Percentiles rank a stretch among this genome's conserved stretches.
These are phyloP conservation scores for Cordyceps javanica DNA, from an alignment of 2,329 filamentous ascomycete species.

Conservation along the genomic window DNA sequence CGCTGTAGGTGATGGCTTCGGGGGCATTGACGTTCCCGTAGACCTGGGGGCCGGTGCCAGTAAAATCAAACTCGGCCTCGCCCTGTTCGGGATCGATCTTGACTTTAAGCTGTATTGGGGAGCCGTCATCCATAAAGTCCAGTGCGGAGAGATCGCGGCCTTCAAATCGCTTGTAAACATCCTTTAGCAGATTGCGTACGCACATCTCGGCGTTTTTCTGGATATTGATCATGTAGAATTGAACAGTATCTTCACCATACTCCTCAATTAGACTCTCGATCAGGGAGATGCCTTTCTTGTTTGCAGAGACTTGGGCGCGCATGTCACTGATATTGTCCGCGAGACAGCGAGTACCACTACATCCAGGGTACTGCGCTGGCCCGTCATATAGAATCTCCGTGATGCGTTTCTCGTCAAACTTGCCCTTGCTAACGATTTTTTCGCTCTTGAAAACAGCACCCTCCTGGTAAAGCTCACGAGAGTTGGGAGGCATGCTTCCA, in stretches of 20 bases:
- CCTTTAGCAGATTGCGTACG: slow-evolving; percentile 66
- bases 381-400: slow-evolving; percentile 66
- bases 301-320: slow-evolving; percentile 77
- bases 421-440: slow-evolving; percentile 67
- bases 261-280: slow-evolving; percentile 70
- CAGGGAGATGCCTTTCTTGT: slow-evolving; percentile 79
- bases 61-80: slow-evolving; percentile 75
- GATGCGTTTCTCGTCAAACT: slow-evolving; percentile 73
- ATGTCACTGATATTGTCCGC: slow-evolving; percentile 78
- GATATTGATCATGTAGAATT: slow-evolving; percentile 79
- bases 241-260: slow-evolving; percentile 70
- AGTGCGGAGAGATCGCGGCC: slow-evolving; percentile 64
- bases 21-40: slow-evolving; percentile 79
- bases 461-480: slow-evolving; percentile 56
- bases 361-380: slow-evolving; percentile 67
- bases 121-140: slow-evolving; percentile 82
- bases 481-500: slow-evolving; percentile 74
- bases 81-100: slow-evolving; percentile 69
- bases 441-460: slow-evolving; percentile 58
- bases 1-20: slow-evolving; percentile 73
- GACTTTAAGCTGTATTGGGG: slow-evolving; percentile 66
- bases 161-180: slow-evolving; percentile 62
- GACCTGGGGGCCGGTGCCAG: slow-evolving; percentile 71
- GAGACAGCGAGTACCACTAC: slow-evolving; percentile 70
- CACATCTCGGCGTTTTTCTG: slow-evolving; percentile 73